phyloP scores from a whole-genome alignment of 2,329 filamentous ascomycete genomes.

The Xylaria multiplex region DNA sequence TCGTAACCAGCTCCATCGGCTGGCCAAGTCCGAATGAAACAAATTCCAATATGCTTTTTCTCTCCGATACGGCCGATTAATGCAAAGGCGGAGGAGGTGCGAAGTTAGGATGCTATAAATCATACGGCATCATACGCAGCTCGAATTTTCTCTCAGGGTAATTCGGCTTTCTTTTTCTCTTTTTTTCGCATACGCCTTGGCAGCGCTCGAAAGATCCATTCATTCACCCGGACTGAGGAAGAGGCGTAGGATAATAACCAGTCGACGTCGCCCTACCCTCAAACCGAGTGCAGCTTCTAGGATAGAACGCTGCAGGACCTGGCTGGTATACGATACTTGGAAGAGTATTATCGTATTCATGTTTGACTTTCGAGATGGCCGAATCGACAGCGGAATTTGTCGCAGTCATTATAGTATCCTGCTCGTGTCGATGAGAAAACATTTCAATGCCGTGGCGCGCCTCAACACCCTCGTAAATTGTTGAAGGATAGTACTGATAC shows the following conservation, averaged over 20 bases:
- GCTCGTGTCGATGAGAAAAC: constrained; percentile 55
- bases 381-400: constrained; percentile 49
- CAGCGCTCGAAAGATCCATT: constrained; percentile 9
- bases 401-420: constrained; percentile 45
- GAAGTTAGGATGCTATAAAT: constrained; percentile 33
- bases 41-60: constrained; percentile 46
- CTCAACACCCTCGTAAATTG: constrained; percentile 62
- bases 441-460: constrained; percentile 59
- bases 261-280: constrained; percentile 63
- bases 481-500: constrained; percentile 65
- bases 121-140: constrained; percentile 32
- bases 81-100: constrained; percentile 39
- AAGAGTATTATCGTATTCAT: constrained; percentile 59
- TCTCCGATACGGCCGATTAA: constrained; percentile 40
- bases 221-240: constrained; percentile 56
- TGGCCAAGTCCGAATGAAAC: constrained; percentile 35
- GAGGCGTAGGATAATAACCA: constrained; percentile 65
- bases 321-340: constrained; percentile 62
- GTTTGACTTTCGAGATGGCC: constrained; percentile 57
- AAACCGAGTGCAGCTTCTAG: constrained; percentile 60
- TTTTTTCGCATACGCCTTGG: constrained; percentile 17
- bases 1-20: constrained; percentile 33
- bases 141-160: constrained; percentile 28
- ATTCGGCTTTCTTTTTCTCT: constrained; percentile 13
- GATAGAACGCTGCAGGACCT: constrained; percentile 52